A percentile compares a stretch with the other conserved stretches of the same genome.
Conservation (phyloP, 2,329 filamentous ascomycete species). For the Xylariales sp. region DNA sequence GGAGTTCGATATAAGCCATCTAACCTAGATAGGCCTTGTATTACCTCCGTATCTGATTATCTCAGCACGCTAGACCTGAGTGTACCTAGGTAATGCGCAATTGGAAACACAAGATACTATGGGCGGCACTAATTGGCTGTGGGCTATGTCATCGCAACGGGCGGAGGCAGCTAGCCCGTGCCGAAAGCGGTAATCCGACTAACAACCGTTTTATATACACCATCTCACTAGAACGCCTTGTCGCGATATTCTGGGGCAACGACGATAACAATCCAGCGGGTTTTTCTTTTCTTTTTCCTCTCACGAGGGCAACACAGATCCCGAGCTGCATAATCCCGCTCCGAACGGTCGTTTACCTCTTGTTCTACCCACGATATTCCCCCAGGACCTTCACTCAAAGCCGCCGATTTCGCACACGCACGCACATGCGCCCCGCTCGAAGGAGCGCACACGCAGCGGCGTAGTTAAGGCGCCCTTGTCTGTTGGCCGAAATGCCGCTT, state of each 20-base stretch:
- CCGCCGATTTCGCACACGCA: slow-evolving; percentile 27
- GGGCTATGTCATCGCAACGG: slow-evolving; percentile 1
- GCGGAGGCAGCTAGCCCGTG: slow-evolving; percentile 30
- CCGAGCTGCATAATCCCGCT: neutral
- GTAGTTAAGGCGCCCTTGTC: neutral
- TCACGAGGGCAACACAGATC: neutral
- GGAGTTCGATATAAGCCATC: too few relatives aligned
- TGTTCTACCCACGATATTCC: neutral
- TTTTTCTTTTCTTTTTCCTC: neutral
- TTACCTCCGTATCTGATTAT: too few relatives aligned
- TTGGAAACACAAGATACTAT: too few relatives aligned
- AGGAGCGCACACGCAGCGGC: neutral
- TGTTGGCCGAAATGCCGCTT: neutral
- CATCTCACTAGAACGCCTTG: slow-evolving; percentile 5
- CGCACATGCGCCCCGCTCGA: slow-evolving; percentile 26
- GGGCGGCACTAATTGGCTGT: slow-evolving; percentile 14
- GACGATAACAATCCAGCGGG: neutral
- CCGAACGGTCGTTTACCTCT: too few relatives aligned
- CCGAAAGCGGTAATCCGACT: slow-evolving; percentile 15
- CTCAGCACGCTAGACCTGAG: too few relatives aligned
- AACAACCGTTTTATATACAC: neutral
- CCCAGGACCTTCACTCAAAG: neutral
- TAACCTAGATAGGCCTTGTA: too few relatives aligned
- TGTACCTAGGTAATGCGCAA: too few relatives aligned
- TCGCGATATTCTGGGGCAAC: neutral